Evolutionary conservation across 805 yeast genomes (phyloP).

Genomic region (Schizosaccharomyces octosporus): DNA sequence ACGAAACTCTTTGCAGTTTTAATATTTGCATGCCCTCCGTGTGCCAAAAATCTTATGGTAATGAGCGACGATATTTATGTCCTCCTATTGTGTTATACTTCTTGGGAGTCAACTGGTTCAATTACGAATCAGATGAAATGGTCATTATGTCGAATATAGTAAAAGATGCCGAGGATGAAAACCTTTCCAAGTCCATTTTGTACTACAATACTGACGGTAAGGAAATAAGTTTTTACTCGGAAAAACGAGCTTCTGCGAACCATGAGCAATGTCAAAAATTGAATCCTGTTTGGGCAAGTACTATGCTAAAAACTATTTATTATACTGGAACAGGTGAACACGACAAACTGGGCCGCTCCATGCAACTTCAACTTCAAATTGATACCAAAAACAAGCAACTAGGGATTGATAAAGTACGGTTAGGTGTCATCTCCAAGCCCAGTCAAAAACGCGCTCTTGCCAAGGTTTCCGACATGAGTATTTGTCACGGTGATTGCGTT

Average conservation of each 20-base stretch:
- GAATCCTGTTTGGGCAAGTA: not conserved
- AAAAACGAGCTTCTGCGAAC: not conserved
- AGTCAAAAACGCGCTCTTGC: not conserved
- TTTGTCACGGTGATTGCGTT: not conserved
- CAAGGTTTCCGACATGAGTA: not conserved
- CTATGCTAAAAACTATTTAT: not conserved
- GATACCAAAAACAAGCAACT: not conserved
- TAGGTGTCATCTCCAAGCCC: not conserved
- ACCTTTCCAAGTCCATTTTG: not conserved
- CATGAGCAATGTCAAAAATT: not conserved
- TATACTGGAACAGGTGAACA: not conserved
- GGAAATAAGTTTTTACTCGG: not conserved
- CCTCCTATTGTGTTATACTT: not conserved
- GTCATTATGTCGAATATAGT: not conserved
- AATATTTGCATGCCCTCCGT: not conserved
- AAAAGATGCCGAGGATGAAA: not conserved
- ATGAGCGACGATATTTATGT: not conserved
- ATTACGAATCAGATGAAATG: not conserved
- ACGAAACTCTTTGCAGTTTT: not conserved
- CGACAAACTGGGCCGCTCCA: not conserved
- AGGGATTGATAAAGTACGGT: not conserved
- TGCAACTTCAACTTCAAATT: not conserved
- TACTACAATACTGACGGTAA: not conserved
- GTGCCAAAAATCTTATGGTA: not conserved
- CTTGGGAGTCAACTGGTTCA: not conserved